Evolutionary conservation across 192 early-diverging fungal genomes (phyloP), one percentile per base, ranked within the genome.

Genomic region (Coemansia sp.): DNA sequence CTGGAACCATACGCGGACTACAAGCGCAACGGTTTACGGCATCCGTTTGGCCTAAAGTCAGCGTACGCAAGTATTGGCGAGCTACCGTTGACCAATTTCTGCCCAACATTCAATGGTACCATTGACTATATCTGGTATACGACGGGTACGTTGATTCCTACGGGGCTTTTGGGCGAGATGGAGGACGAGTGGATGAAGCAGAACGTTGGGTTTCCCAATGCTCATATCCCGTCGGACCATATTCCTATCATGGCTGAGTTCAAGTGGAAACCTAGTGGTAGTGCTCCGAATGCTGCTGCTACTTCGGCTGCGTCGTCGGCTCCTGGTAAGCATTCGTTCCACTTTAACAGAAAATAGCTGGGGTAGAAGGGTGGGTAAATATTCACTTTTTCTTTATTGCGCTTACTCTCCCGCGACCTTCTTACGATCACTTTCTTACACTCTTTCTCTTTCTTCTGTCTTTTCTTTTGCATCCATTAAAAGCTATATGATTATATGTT

Each of bases 61-160:
- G 83, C 92, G 5, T 97, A 97, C 66, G 78, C 86, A 4, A 75
- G 86, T 53, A 69, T 87, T 0, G 84, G 74, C 15, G 89, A 94
- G 56, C 73, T 98, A 31, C 89, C 89, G n/a, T 89, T 95, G 79
- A 98, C 96, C 15, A 98, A 95, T 63, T 92, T 84, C 68, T 93
- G 88, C 14, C 92, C 95, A n/a, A 70, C 63, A 1, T 98, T 91
- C 67, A 86, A 82, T 55, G 94, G 91, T 0, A 88, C 89, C 17
- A 92, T 98, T 58, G 96, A 98, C 82, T 96, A 96, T 66, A 91
- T 98, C 50, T 98, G 92, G 89, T 93, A 93, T 75, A 84, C 88
- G 5, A 87, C 82, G 17, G 86, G 86, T 31, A 87, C 88, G 22
- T 76, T 97, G 20, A 83, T 73, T 13, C 87, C 93, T 9, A 84